phyloP scores from a whole-genome alignment of 1,139 yeast genomes.

The Sugiyamaella novakii region DNA sequence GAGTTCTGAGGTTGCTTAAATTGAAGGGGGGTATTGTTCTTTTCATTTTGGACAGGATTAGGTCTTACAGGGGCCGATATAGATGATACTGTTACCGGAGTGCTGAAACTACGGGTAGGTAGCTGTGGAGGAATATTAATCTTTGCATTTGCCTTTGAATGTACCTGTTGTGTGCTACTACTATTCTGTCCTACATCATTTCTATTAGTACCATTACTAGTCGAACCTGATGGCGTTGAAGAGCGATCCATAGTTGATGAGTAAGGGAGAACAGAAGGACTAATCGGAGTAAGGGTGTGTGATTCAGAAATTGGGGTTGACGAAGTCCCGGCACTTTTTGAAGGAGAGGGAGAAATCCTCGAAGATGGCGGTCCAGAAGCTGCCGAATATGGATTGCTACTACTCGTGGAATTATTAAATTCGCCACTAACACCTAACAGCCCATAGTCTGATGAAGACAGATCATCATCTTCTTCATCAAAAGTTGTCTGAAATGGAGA shows the following conservation, averaged over 20 bases:
- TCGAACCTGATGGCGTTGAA: background rate
- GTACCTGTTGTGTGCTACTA: too few relatives aligned
- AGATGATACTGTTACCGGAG: background rate
- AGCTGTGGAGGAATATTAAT: background rate
- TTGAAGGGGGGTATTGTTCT: too few relatives aligned
- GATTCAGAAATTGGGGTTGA: conserved; percentile 6
- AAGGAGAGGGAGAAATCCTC: conserved; percentile 14
- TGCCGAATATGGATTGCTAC: conserved; percentile 1
- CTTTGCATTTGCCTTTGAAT: background rate
- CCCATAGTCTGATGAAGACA: conserved; percentile 13
- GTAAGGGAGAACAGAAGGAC: conserved; percentile 1
- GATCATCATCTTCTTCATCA: conserved; percentile 19
- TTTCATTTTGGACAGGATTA: conserved; percentile 11
- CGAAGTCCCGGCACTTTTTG: conserved; percentile 6
- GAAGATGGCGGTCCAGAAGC: conserved; percentile 11
- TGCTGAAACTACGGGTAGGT: background rate
- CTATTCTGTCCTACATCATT: conserved; percentile 1
- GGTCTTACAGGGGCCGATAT: background rate
- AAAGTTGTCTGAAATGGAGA: conserved; percentile 36
- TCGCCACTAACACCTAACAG: background rate
- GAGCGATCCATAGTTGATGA: conserved; percentile 12
- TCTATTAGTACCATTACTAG: background rate
- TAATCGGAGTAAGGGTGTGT: too few relatives aligned
- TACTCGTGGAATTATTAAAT: background rate
- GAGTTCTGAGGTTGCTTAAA: too few relatives aligned